Evolutionary conservation across 495 filamentous ascomycete genomes (phyloP).

Genomic region (Neohortaea acidophila): DNA sequence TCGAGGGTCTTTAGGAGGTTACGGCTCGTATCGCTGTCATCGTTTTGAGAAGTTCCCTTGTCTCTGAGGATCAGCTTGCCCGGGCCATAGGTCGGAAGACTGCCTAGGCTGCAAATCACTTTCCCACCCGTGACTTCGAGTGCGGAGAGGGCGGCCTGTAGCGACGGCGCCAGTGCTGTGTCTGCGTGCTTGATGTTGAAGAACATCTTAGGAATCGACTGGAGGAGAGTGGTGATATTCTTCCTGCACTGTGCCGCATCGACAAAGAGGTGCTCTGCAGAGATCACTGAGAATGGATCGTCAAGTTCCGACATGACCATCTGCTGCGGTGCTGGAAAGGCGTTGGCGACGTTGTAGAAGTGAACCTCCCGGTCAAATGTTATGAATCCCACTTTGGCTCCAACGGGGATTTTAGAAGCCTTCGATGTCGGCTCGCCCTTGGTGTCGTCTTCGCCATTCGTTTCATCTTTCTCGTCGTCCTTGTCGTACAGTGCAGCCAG

Average conservation of each 20-base stretch:
- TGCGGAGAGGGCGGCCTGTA: constrained; percentile 67
- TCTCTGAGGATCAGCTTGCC: constrained; percentile 71
- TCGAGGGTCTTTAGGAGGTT: constrained; percentile 87
- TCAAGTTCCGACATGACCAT: constrained; percentile 97
- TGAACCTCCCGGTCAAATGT: constrained; percentile 93
- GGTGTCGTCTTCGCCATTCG: constrained; percentile 40
- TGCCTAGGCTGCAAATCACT: constrained; percentile 70
- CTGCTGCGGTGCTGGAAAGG: constrained; percentile 85
- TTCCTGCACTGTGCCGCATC: constrained; percentile 85
- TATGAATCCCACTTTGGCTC: constrained; percentile 83
- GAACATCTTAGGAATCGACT: constrained; percentile 68
- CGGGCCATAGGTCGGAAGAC: constrained; percentile 80
- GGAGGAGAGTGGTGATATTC: constrained; percentile 72
- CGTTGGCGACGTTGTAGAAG: constrained; percentile 83
- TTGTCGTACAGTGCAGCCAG: constrained; percentile 65
- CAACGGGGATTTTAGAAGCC: constrained; percentile 50
- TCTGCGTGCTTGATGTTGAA: constrained; percentile 75
- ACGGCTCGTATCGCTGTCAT: constrained; percentile 60
- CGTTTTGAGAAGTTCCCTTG: constrained; percentile 69
- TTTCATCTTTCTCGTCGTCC: constrained; percentile 33
- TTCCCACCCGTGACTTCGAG: constrained; percentile 80
- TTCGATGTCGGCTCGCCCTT: constrained; percentile 24
- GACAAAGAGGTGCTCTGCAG: constrained; percentile 72
- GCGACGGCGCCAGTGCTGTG: constrained; percentile 65
- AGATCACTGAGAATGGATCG: constrained; percentile 88